Conservation (phyloP, 2,329 filamentous ascomycete genomes). For the Paraphoma chrysanthemicola region DNA sequence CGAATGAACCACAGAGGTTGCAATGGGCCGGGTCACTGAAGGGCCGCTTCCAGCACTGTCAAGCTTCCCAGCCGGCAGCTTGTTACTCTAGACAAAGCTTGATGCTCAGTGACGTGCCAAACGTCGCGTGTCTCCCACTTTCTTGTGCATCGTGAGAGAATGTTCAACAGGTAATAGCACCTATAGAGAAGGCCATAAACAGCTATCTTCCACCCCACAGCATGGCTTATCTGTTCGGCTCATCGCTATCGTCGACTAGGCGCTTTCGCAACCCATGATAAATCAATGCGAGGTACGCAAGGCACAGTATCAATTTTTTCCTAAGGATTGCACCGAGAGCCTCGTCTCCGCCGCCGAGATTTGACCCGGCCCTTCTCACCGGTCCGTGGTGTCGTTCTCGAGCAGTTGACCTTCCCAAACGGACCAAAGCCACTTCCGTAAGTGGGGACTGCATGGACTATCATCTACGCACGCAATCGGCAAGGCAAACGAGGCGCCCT, state of each 20-base stretch:
- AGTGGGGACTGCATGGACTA: not conserved
- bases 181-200: not conserved
- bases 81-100: too few relatives aligned
- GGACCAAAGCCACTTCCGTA: not conserved
- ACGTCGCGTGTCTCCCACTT: too few relatives aligned
- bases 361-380: not conserved
- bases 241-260: not conserved
- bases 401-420: slow-evolving; percentile 5
- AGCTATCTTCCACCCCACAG: slow-evolving; percentile 1
- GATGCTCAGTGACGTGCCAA: too few relatives aligned
- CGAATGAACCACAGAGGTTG: too few relatives aligned
- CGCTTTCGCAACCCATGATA: not conserved
- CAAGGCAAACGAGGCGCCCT: slow-evolving; percentile 3
- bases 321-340: not conserved
- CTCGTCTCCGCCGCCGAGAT: not conserved
- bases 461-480: slow-evolving; percentile 5
- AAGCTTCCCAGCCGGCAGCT: too few relatives aligned
- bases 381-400: not conserved
- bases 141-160: too few relatives aligned
- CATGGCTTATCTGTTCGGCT: not conserved
- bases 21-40: too few relatives aligned
- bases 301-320: not conserved
- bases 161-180: not conserved
- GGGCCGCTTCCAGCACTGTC: too few relatives aligned
- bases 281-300: not conserved